Percentiles rank a stretch among this genome's conserved stretches.
Conservation (phyloP, 371 early-diverging fungal genomes). For the Mucor racemosus region DNA sequence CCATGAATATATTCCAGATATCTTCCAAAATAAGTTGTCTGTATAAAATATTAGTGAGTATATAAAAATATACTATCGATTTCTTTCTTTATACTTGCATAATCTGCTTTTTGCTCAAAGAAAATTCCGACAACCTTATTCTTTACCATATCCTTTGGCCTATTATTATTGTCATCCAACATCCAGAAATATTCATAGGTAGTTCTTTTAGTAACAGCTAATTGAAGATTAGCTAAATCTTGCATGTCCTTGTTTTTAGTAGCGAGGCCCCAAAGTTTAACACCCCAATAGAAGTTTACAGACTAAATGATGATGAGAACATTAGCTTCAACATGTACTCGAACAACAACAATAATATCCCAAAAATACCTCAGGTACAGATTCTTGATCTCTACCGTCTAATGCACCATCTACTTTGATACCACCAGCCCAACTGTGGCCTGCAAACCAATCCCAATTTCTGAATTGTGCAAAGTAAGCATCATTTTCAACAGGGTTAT, state of each 20-base stretch:
- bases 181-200: slow-evolving; percentile 72
- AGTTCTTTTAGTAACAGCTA: slow-evolving; percentile 63
- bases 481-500: slow-evolving; percentile 61
- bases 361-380: slow-evolving; percentile 67
- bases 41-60: background rate
- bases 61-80: background rate
- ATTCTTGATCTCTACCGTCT: slow-evolving; percentile 80
- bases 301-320: slow-evolving; percentile 27
- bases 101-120: slow-evolving; percentile 76
- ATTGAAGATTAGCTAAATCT: slow-evolving; percentile 50
- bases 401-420: slow-evolving; percentile 62
- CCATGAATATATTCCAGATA: slow-evolving; percentile 75
- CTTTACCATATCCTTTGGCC: slow-evolving; percentile 52
- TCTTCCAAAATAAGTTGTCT: slow-evolving; percentile 71
- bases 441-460: slow-evolving; percentile 77
- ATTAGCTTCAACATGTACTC: too few species aligned
- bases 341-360: background rate
- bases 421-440: slow-evolving; percentile 85
- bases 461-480: slow-evolving; percentile 68
- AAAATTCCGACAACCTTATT: slow-evolving; percentile 76
- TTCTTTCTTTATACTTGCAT: slow-evolving; percentile 42
- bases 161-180: slow-evolving; percentile 52
- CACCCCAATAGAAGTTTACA: slow-evolving; percentile 76
- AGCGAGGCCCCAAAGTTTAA: slow-evolving; percentile 66
- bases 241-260: slow-evolving; percentile 45